Evolutionary conservation across 2,329 filamentous ascomycete genomes (phyloP).

Genomic region (Verticillium isaacii): DNA sequence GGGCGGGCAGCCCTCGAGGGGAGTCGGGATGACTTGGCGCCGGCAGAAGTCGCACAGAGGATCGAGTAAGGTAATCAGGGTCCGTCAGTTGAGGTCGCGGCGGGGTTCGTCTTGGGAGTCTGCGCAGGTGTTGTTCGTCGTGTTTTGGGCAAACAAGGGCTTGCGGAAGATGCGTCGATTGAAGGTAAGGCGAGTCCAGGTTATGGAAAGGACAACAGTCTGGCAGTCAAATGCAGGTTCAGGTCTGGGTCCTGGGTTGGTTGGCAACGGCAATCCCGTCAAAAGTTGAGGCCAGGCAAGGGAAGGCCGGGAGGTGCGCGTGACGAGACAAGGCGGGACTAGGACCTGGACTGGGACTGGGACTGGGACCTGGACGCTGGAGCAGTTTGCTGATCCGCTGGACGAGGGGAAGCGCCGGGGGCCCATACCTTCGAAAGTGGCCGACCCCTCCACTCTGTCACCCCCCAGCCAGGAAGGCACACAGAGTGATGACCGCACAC

Average conservation of each 20-base stretch:
- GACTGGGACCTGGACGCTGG: neutral
- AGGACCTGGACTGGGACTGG: neutral
- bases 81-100: neutral
- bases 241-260: neutral
- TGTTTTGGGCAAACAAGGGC: neutral
- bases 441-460: no score
- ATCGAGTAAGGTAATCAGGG: neutral
- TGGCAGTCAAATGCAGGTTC: neutral
- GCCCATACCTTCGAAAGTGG: neutral
- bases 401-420: neutral
- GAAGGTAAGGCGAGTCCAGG: neutral
- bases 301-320: neutral
- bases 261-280: neutral
- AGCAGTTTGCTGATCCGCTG: neutral
- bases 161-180: neutral
- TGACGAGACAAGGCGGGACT: neutral
- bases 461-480: no score
- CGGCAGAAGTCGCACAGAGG: neutral
- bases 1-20: neutral
- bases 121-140: neutral
- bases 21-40: neutral
- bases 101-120: neutral
- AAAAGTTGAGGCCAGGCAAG: neutral
- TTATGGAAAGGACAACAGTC: neutral
- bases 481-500: neutral